Evolutionary conservation across 1,284 basidiomycete species (phyloP), one percentile per base, ranked within the genome.

Genomic region (Tilletiopsis washingtonensis): DNA sequence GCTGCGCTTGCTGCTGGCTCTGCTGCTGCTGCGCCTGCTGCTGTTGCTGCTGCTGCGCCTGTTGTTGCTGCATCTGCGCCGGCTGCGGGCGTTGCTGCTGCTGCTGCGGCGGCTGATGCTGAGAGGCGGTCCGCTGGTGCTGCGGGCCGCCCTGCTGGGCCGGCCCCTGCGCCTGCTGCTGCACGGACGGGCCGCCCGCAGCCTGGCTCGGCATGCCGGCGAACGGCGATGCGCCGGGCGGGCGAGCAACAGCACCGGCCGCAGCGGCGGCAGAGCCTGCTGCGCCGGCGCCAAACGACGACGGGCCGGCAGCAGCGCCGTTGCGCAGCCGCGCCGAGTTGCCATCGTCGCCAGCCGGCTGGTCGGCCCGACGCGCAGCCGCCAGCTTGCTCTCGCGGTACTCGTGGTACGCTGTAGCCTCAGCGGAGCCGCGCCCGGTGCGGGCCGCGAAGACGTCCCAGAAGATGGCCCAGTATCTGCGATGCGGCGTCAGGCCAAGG

Each of bases 401-500:
- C 15, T 69, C 62, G 29, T 56, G 57, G 45, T 67, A 72, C 3
- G 61, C 55, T 14, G 56, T 53, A 1, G 68, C 67, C 27, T 68
- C 62, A 15, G 46, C 53, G 40, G 56, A 59, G 11, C 64, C 64
- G 7, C 62, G 57, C 5, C 69, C 67, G 0, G 58, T 56, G 3
- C 69, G 57, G 19, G 69, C 60, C 1, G 63, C 61, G 49, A 73
- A 73, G 17, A 69, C 61, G 40, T 73, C 70, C 70, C 70, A 73
- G 40, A 73, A 73, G 43, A 73, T 64, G 46, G 60, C 59, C 70
- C 70, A 73, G 49, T 73, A 73, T 17, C 32, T 34, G 17, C 56
- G 55, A 26, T 17, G 24, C 39, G 6, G 23, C 39, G 19, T 3
- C 7, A 26, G 26, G 29, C 17, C n/a, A 45, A 26, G 12, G 17